phyloP scores from a whole-genome alignment of 768 basidiomycete species.

The Lactifluus subvellereus region DNA sequence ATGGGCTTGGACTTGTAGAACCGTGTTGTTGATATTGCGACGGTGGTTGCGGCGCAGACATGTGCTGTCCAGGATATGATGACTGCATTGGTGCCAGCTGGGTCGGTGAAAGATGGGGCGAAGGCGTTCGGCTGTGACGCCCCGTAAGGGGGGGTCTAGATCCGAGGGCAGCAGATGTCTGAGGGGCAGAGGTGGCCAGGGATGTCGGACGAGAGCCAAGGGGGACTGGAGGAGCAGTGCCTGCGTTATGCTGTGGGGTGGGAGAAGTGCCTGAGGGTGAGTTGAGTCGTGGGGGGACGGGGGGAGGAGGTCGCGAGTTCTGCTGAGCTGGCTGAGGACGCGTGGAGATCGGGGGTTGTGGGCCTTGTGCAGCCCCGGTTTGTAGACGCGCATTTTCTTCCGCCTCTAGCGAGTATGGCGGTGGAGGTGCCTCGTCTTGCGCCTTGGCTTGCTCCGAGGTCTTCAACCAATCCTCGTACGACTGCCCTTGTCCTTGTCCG shows the following conservation, averaged over 20 bases:
- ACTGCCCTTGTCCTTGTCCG: slow-evolving; percentile 23
- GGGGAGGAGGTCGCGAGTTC: slow-evolving; percentile 7
- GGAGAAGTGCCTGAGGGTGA: neutral
- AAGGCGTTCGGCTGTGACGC: neutral
- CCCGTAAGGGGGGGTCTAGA: neutral
- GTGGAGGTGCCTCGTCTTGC: slow-evolving; percentile 54
- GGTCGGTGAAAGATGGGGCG: neutral
- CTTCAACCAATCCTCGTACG: slow-evolving; percentile 46
- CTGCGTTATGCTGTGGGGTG: neutral
- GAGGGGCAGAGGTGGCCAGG: neutral
- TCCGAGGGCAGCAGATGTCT: neutral
- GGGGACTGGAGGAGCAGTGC: slow-evolving; percentile 13
- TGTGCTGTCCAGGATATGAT: slow-evolving; percentile 2
- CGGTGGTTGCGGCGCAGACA: neutral
- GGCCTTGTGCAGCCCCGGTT: slow-evolving; percentile 5
- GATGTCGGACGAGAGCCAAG: slow-evolving; percentile 14
- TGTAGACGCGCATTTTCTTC: slow-evolving; percentile 24
- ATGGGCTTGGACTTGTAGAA: neutral
- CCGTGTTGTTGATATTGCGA: neutral
- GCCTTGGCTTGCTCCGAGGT: slow-evolving; percentile 36
- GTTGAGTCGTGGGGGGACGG: slow-evolving; percentile 16
- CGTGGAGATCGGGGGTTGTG: slow-evolving; percentile 7
- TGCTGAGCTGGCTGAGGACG: slow-evolving; percentile 9
- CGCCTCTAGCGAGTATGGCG: slow-evolving; percentile 61
- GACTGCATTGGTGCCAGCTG: neutral